Evolutionary conservation across 768 basidiomycete species (phyloP), one percentile per base, ranked within the genome.

Genomic region (Steccherinum ochraceum): DNA sequence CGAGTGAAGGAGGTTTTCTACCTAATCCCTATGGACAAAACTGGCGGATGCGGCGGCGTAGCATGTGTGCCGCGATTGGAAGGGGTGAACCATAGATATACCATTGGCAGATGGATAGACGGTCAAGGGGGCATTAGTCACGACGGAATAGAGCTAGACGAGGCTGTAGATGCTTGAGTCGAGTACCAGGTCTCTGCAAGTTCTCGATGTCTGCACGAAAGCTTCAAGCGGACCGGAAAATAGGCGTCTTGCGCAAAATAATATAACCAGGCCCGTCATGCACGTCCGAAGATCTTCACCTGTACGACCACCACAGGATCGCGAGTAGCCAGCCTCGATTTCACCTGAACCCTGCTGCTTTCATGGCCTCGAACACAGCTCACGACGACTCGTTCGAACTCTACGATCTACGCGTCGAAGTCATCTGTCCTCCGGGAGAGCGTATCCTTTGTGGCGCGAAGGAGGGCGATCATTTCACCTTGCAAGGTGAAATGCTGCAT

Each of bases 41-140:
- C 91, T 0, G 95, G 96, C 23, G 95, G 94, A 0, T 93, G 91
- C 53, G 91, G 93, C 12, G 79, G 89, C 24, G 62, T 75, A 12
- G 75, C 80, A 12, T 89, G 86, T 55, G 72, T 98, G 1, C 89
- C 94, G 20, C 77, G 78, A 25, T 76, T 95, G 54, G 82, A 84
- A 49, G 89, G 89, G 1, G 81, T 97, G 24, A 99, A 99, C 58
- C 95, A 99, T 64, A 76, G 91, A 24, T 97, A 86, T 55, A 73
- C 74, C 12, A 84, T 94, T 26, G 80, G 73, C 55, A 67, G 72
- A 46, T 96, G 90, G 89, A 80, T 72, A 49, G 50, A 48, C 1
- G 64, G 59, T 23, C 50, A 50, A 3, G 58, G 53, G 5, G 52
- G 45, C 4, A 24, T 61, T 18, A 44, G 40, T 25, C 35, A 23